These are phyloP conservation scores for Botryotinia convoluta DNA, from an alignment of 2,329 filamentous ascomycete genomes.

Conservation along the genomic window DNA sequence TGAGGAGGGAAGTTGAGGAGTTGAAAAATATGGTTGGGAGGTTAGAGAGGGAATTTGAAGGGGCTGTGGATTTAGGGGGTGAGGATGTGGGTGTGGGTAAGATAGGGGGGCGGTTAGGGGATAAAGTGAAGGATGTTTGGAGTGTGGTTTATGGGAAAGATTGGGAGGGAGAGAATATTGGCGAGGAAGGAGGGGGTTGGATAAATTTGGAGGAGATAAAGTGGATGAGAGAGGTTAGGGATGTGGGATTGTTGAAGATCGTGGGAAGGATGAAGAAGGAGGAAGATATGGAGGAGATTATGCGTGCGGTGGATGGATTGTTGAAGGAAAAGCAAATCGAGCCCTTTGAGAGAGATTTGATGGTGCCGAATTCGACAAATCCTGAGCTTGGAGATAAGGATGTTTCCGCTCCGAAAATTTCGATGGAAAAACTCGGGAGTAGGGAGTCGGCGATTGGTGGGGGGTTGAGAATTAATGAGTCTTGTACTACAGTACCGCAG, in stretches of 20 bases:
- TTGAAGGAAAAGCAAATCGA: background rate
- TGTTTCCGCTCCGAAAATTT: background rate
- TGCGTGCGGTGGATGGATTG: background rate
- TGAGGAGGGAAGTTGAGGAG: background rate
- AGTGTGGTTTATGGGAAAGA: background rate
- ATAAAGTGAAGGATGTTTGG: background rate
- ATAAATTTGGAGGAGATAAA: background rate
- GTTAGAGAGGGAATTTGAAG: background rate
- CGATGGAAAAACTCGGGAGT: background rate
- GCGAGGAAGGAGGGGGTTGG: background rate
- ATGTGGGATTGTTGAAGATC: background rate
- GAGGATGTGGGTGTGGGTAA: too few species aligned
- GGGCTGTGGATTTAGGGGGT: background rate
- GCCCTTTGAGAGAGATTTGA: background rate
- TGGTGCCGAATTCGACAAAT: background rate
- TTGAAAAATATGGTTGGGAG: background rate
- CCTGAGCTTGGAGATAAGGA: background rate
- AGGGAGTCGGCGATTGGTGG: background rate
- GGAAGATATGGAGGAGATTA: background rate
- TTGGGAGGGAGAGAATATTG: background rate
- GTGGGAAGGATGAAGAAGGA: background rate
- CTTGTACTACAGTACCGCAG: too few species aligned
- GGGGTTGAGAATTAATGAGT: background rate
- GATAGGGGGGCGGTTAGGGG: fast-evolving
- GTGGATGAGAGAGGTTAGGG: background rate